Evolutionary conservation across 495 filamentous ascomycete species (phyloP), one percentile per base, ranked within the genome.

Genomic region (Penicillium subrubescens): DNA sequence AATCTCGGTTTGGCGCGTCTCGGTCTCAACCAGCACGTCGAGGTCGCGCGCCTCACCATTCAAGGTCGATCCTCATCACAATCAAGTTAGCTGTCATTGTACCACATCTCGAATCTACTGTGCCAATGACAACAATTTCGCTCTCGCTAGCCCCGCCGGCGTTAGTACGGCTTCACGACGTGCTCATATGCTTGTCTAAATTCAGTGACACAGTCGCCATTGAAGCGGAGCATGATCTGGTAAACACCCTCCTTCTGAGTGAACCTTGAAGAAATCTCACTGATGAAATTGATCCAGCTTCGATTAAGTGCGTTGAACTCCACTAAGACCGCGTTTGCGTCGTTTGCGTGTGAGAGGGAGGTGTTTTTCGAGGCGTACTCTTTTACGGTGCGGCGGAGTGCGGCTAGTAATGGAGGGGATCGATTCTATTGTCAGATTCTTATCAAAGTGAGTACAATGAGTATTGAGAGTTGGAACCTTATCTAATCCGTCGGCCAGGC

Each of bases 271-370:
- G 17, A 33, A 4, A 33, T 15, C 11, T 19, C 1, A 11, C 29
- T 41, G 21, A 62, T 43, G 3, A 23, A 15, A 25, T 15, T 1
- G 31, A 33, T 12, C 10, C 44, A 96, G 91, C 87, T 97, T 51
- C 84, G 89, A 21, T 73, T 99, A 55, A 93, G 91, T 37, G 88
- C 92, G 3, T 81, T 99, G 43, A 99, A 98, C 77, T 85, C 88
- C n/a, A 92, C 93, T 17, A 96, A 96, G 72, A 96, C 95, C 23
- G 93, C 93, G 44, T 97, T 97, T 78, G 88, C 90, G 0, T 92
- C 91, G 17, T 91, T 97, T 68, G 84, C 85, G 14, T 87, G 97
- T 41, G 86, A 89, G 54, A 83, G 83, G 29, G 82, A 81, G 60
- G 78, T 80, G n/a, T 99, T 97, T 78, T 99, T 97, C 71, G 85